These are phyloP conservation scores for Beauveria pseudobassiana DNA, from an alignment of 2,329 filamentous ascomycete genomes.

Conservation along the genomic window DNA sequence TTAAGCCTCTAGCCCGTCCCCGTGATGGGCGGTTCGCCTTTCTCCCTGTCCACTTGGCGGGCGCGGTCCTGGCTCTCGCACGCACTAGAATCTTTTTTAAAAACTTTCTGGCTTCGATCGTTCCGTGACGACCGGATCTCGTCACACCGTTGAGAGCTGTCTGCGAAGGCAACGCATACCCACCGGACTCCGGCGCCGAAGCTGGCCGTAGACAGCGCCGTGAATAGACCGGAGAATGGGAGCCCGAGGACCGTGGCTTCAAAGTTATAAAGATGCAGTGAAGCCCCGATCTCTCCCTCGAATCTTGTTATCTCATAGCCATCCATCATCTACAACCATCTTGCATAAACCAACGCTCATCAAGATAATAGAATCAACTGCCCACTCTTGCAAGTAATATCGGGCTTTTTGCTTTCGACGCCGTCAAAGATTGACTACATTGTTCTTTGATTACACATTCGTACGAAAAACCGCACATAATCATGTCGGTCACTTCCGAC, in stretches of 20 bases:
- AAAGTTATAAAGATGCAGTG: slow-evolving; percentile 1
- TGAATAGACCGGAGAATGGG: neutral
- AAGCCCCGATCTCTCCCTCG: neutral
- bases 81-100: neutral
- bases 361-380: neutral
- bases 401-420: neutral
- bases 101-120: neutral
- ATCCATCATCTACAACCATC: neutral
- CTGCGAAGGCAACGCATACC: neutral
- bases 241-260: neutral
- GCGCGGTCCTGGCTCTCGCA: neutral
- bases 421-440: neutral
- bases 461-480: neutral
- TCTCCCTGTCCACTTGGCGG: neutral
- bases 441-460: neutral
- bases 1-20: neutral
- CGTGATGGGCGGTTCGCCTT: neutral
- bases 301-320: neutral
- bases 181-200: neutral
- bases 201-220: neutral
- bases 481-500: neutral
- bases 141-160: neutral
- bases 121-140: neutral
- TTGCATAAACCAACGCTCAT: neutral
- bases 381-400: neutral